Base-by-base conservation (phyloP, 208 protist genomes). In the Angomonas deanei region DNA sequence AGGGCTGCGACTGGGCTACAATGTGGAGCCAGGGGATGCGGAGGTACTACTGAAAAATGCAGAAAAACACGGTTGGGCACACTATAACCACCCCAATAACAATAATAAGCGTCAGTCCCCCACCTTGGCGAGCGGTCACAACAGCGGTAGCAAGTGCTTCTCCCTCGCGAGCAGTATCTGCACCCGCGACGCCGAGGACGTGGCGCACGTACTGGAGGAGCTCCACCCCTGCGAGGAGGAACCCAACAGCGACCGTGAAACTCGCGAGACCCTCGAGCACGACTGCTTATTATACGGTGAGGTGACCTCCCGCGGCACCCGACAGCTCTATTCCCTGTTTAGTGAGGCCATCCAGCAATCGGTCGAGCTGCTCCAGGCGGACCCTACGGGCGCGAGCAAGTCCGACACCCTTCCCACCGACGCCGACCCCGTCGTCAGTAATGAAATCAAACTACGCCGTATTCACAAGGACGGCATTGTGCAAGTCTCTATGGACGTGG, bases 271-370 rank as follows among this genome's bases (percentile, higher is more conserved):
- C n/a, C n/a, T n/a, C 1, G 70, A 70, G 33, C 62, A 42, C 6
- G 60, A 70, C 10, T 5, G 10, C n/a, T 65, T 79, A 17, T 70
- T 91, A 0, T 91, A 91, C 62, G 84, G 84, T n/a, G 84, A 91
- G 56, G 68, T 91, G 26, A 88, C 84, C 38, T 79, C 80, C 4
- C 33, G 64, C 34, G 84, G 84, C 6, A 71, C 85, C 33, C 80
- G 84, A n/a, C 80, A 91, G 67, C 64, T 89, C 36, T 68, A 81
- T 42, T 47, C 52, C n/a, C 21, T 28, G n/a, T 68, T 63, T 17
- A 31, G 28, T 0, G 61, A 60, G 11, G 55, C 63, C 53, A 33
- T 62, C 36, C 10, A 53, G 47, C 11, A 42, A 15, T 42, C 11
- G 8, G 11, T 42, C 11, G 11, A 15, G 36, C 15, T 42, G 36